A percentile compares a stretch with the other conserved stretches of the same genome.
These are phyloP conservation scores for Rosa lucieae DNA, from an alignment of 306 rosid species.

Conservation along the genomic window DNA sequence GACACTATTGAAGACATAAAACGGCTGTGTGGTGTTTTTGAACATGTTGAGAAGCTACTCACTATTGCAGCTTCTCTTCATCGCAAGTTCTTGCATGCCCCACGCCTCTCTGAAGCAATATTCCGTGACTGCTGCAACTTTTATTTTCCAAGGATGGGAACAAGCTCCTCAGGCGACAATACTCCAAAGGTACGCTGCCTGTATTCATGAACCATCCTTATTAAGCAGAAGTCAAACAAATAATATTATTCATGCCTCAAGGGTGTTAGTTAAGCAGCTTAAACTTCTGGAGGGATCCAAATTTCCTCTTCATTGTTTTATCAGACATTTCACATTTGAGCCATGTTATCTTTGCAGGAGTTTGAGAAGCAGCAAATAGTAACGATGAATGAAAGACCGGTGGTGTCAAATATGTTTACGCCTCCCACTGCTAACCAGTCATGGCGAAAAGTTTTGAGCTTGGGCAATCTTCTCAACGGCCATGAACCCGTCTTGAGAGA, in stretches of 20 bases:
- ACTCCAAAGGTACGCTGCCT: slow-evolving; percentile 51
- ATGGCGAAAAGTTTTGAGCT: slow-evolving; percentile 92
- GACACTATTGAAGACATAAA: slow-evolving; percentile 70
- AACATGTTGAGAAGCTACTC: slow-evolving; percentile 76
- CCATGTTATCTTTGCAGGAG: slow-evolving; percentile 43
- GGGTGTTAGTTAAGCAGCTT: neutral
- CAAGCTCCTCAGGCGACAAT: slow-evolving; percentile 38
- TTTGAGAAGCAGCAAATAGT: slow-evolving; percentile 64
- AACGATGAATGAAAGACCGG: slow-evolving; percentile 57
- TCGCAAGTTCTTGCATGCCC: slow-evolving; percentile 73
- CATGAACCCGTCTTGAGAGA: slow-evolving; percentile 88
- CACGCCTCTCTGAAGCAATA: slow-evolving; percentile 71
- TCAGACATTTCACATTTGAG: neutral
- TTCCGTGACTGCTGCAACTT: slow-evolving; percentile 66
- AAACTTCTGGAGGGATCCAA: neutral
- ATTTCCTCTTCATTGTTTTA: neutral
- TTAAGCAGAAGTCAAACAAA: slow-evolving; percentile 1
- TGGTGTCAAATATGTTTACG: slow-evolving; percentile 72
- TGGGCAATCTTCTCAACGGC: slow-evolving; percentile 99
- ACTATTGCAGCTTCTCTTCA: slow-evolving; percentile 83
- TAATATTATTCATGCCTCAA: neutral
- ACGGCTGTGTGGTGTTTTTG: slow-evolving; percentile 64
- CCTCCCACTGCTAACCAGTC: slow-evolving; percentile 90
- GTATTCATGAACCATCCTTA: slow-evolving; percentile 2
- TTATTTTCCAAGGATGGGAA: slow-evolving; percentile 66